Conservation (phyloP, 306 rosid genomes). For the Lathyrus tuberosus region DNA sequence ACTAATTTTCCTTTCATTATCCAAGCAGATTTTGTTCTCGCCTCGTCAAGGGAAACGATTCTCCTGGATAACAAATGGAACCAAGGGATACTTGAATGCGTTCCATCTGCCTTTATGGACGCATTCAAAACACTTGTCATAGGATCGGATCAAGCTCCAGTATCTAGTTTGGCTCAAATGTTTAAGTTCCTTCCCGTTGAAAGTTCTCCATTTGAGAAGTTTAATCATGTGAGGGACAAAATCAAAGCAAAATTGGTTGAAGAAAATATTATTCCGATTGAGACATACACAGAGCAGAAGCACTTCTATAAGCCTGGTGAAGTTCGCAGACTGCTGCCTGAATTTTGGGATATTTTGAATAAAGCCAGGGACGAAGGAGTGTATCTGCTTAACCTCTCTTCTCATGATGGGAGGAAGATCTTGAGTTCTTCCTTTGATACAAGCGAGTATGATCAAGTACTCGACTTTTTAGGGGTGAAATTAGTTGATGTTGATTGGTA, state of each 20-base stretch:
- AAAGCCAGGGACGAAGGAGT: conserved; percentile 47
- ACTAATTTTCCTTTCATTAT: conserved; percentile 76
- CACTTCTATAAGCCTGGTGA: conserved; percentile 65
- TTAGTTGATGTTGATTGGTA: conserved; percentile 61
- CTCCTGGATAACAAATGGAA: conserved; percentile 74
- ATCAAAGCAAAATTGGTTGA: conserved; percentile 50
- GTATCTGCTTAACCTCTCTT: conserved; percentile 50
- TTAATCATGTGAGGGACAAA: conserved; percentile 58
- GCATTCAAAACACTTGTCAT: conserved; percentile 62
- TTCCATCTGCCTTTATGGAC: conserved; percentile 62
- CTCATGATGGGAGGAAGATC: conserved; percentile 55
- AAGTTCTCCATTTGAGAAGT: conserved; percentile 41
- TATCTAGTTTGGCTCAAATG: conserved; percentile 46
- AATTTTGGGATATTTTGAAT: conserved; percentile 58
- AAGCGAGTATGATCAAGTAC: conserved; percentile 44
- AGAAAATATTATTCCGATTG: conserved; percentile 61
- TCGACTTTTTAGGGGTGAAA: conserved; percentile 57
- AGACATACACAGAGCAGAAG: conserved; percentile 57
- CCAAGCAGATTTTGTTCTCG: conserved; percentile 76
- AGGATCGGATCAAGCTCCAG: conserved; percentile 46
- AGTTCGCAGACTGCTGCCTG: conserved; percentile 63
- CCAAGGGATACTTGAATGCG: conserved; percentile 68
- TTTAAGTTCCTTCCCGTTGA: conserved; percentile 62
- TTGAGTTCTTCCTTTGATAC: conserved; percentile 58
- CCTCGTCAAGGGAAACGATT: conserved; percentile 78